Base-by-base conservation (phyloP, 2,329 filamentous ascomycete genomes). In the Bipolaris cookei region DNA sequence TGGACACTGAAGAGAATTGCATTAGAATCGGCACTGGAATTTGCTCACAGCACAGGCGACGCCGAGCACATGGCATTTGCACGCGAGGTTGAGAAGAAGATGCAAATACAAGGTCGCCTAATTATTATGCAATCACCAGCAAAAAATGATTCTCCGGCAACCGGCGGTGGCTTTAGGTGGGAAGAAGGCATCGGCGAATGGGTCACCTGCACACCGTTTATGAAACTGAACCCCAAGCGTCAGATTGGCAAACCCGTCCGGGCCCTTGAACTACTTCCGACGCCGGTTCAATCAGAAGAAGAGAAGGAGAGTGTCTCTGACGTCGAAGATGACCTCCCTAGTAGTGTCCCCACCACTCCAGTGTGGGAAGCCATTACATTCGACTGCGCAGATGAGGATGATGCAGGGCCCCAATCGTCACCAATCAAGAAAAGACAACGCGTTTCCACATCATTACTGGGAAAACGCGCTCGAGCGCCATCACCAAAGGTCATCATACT, bases 121-220 rank as follows among this genome's bases (percentile, higher is more conserved):
- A 46, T 71, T 13, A 64, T 71, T 1, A 56, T 64, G 28, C 63
- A 64, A 6, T 71, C 70, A 10, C 73, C 73, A 8, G 62, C 65
- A 1, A 75, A 72, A 43, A 63, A 65, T 13, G 67, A 67, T 18
- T 69, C 71, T 1, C 71, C 70, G 3, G 59, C 67, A 4, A 54
- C 39, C n/a, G 54, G 58, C 25, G 67, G 68, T 13, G 74, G 73
- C 3, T 77, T 77, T 51, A 68, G 73, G 20, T 80, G 78, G 77
- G 79, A 81, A 62, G 78, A 79, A 45, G 78, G 77, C 8, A 75
- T 81, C 34, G 77, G 77, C 21, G 79, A 81, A 58, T 81, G 78
- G 79, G 75, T 80, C n/a, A 68, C 71, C 0, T 76, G 70, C 35
- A 80, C 79, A 7, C 78, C 79, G 0, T 74, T 74, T 61, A 49